Conservation (phyloP, 1,284 basidiomycete species). For the Austroboletus novae-zelandiae region DNA sequence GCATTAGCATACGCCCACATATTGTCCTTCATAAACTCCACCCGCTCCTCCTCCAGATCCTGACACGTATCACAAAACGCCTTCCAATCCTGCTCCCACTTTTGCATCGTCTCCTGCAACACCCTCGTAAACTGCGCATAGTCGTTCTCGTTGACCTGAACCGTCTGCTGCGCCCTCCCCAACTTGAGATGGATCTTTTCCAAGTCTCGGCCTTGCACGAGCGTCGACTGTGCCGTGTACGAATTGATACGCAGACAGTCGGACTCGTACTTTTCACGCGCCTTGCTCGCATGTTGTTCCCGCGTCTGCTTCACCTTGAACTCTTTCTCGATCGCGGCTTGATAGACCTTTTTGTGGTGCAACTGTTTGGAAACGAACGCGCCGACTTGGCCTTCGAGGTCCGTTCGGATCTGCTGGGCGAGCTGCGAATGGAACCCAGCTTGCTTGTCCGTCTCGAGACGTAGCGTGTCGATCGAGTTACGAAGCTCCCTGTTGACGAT, state of each 20-base stretch:
- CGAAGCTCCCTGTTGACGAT: slow-evolving; percentile 65
- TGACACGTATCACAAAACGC: slow-evolving; percentile 91
- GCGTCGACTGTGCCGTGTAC: slow-evolving; percentile 89
- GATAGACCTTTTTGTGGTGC: slow-evolving; percentile 74
- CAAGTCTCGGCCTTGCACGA: slow-evolving; percentile 92
- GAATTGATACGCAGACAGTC: slow-evolving; percentile 96
- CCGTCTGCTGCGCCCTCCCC: slow-evolving; percentile 87
- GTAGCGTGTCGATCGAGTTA: slow-evolving; percentile 74
- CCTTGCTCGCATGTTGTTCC: slow-evolving; percentile 81
- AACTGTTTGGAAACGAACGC: slow-evolving; percentile 68
- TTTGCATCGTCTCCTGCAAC: slow-evolving; percentile 75
- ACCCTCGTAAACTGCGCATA: slow-evolving; percentile 86
- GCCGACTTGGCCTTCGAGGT: slow-evolving; percentile 69
- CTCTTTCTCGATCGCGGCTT: slow-evolving; percentile 79
- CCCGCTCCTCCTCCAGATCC: slow-evolving; percentile 91
- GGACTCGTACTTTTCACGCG: slow-evolving; percentile 91
- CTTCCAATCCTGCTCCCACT: slow-evolving; percentile 97
- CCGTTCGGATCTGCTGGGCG: slow-evolving; percentile 72
- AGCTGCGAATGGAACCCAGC: slow-evolving; percentile 67
- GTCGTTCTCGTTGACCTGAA: slow-evolving; percentile 87
- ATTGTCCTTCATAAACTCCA: slow-evolving; percentile 93
- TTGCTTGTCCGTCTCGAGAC: slow-evolving; percentile 83
- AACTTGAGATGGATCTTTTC: slow-evolving; percentile 90
- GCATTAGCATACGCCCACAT: slow-evolving; percentile 97
- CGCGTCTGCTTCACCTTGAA: slow-evolving; percentile 86